Evolutionary conservation across 176 grass and related monocot genomes (phyloP), one percentile per base, ranked within the genome.

Genomic region (Carex myosuroides): DNA sequence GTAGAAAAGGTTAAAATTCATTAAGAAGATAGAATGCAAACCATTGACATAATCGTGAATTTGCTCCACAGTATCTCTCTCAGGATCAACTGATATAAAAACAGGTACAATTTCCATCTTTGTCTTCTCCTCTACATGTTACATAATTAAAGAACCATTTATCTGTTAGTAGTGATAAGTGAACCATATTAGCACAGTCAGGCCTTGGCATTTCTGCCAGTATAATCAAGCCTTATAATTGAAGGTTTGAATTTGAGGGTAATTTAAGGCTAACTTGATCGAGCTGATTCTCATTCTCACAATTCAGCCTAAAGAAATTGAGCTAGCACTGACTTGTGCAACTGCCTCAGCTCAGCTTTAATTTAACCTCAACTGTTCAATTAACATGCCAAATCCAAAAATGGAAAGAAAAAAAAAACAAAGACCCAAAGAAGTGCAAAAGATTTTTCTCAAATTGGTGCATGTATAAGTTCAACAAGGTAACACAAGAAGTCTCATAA

Each of bases 11-110:
- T 16, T 52, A 5, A 50, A 50, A 7, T 16, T 54, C 3, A 29
- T 75, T 75, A 52, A 81, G 79, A 86, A 16, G 46, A 86, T 12
- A 55, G 46, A 86, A 82, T 57, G 17, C 46, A 81, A 80, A 98
- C 91, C 87, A 88, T 93, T 79, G 57, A 98, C 96, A 78, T 95
- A 98, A 82, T 93, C 93, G 76, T 77, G 85, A 42, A 92, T 84
- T 88, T 95, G 92, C 84, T 97, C 95, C 70, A 97, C 90, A 48
- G 87, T 93, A 85, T 97, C 95, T 88, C 95, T 97, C 74, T 94
- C 95, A 77, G 95, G 92, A 79, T 97, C 92, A 69, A 97, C 92
- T 60, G 95, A 89, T 83, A 97, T 97, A 78, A 97, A 94, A 84
- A 97, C 86, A 70, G 95, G 92, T 58, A 97, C 89, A 84, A 97